Evolutionary conservation across 148 eudicot species (phyloP).

Genomic region (Silene uniflora): DNA sequence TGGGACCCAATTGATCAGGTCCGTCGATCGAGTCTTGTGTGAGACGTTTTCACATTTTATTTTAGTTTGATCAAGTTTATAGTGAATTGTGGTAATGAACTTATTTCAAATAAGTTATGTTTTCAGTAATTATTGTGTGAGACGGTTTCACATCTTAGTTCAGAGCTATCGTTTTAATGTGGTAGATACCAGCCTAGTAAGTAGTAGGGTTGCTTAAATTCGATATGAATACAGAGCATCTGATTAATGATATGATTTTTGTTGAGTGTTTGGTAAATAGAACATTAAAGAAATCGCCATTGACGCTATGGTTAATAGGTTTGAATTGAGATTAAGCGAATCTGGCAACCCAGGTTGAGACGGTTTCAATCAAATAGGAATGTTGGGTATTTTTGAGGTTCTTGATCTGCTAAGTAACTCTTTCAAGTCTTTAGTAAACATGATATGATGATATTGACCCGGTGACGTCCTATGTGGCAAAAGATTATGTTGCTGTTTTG

Average conservation of each 20-base stretch:
- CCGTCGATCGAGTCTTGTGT: neutral
- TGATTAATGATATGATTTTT: neutral
- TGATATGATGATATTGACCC: neutral
- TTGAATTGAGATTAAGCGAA: no score
- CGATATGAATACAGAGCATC: neutral
- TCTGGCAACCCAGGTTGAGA: no score
- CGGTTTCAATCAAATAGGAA: no score
- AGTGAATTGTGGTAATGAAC: neutral
- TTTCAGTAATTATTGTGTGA: neutral
- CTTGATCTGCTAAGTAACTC: neutral
- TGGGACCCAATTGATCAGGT: slow-evolving; percentile 95
- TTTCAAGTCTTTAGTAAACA: neutral
- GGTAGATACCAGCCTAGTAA: no score
- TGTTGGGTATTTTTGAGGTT: neutral
- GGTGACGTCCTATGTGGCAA: neutral
- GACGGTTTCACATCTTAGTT: neutral
- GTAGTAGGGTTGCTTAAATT: neutral
- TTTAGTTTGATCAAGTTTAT: neutral
- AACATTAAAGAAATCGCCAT: no score
- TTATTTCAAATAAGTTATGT: neutral
- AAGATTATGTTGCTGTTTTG: no score
- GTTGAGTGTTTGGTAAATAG: no score
- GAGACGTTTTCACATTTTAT: neutral
- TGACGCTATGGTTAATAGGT: no score
- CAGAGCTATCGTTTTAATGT: no score